Base-by-base conservation (phyloP, 306 rosid genomes). In the Sphenostylis stenocarpa region DNA sequence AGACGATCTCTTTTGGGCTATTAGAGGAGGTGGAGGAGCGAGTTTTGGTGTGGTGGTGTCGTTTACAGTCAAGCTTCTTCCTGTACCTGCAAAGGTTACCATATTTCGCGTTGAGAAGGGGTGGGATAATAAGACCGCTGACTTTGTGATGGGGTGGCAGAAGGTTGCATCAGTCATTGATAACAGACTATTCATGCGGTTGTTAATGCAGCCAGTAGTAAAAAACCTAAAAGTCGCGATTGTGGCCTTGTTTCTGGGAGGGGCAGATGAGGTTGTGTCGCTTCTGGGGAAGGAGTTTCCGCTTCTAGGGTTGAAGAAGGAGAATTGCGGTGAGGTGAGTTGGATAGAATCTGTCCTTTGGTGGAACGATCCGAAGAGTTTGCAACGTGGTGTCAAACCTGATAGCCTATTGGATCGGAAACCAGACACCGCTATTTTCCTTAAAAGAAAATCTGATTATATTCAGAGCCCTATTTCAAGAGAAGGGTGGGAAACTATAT, bases 31-130 rank as follows among this genome's bases (percentile, higher is more conserved):
- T 3, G 87, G 87, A 3, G 87, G 87, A 7, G 87, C 55, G 0
- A 76, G 85, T 53, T 85, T 81, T 48, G 85, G 88, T 4, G 85
- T 85, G 77, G n/a, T n/a, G n/a, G n/a, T n/a, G 13, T 85, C 85
- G 1, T 85, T 73, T 31, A 77, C 85, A 0, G 15, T 81, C 3
- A 73, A 81, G 5, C 12, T 85, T 17, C 84, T 85, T 28, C 1
- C 45, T 0, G 88, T 85, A 2, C 88, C 88, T 0, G 56, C 73
- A 29, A 74, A 3, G 0, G 83, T 85, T 6, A 85, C 88, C 0
- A 44, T 69, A 68, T 85, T 85, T 0, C 21, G 75, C 0, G 48
- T 85, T 19, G 55, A 6, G 29, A 81, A 61, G 58, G n/a, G n/a
- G n/a, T n/a, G n/a, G n/a, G 15, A 78, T n/a, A n/a, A n/a, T n/a